Conservation (phyloP, 1,284 basidiomycete genomes). For the Malassezia cuniculi region DNA sequence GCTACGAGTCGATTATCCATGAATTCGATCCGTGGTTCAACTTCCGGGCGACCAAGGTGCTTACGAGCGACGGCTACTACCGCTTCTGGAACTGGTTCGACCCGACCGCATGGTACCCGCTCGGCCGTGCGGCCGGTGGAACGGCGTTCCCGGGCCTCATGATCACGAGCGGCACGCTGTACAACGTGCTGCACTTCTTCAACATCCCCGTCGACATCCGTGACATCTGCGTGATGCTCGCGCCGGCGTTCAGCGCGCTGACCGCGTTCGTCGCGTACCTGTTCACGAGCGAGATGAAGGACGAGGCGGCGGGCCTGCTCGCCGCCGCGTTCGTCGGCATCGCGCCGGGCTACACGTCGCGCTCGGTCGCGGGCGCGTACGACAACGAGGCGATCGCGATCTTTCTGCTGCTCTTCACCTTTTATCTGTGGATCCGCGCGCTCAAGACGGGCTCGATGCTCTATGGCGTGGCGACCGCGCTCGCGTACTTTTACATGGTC, state of each 20-base stretch:
- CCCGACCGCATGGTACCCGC: slow-evolving; percentile 88
- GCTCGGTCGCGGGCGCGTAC: slow-evolving; percentile 96
- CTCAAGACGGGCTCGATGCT: slow-evolving; percentile 84
- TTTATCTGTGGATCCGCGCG: slow-evolving; percentile 94
- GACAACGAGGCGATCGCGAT: slow-evolving; percentile 99
- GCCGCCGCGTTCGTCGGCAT: slow-evolving; percentile 99
- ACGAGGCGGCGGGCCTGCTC: slow-evolving; percentile 62
- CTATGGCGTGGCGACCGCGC: slow-evolving; percentile 73
- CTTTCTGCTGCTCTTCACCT: slow-evolving; percentile 98
- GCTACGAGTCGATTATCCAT: slow-evolving; percentile 98
- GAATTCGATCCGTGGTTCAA: slow-evolving; percentile 80
- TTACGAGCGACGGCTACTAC: slow-evolving; percentile 52
- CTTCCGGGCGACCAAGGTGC: slow-evolving; percentile 59
- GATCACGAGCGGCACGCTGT: slow-evolving; percentile 93
- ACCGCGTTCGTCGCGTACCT: slow-evolving; percentile 91
- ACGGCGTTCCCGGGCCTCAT: slow-evolving; percentile 93
- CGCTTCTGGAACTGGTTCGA: slow-evolving; percentile 81
- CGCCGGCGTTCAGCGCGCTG: slow-evolving; percentile 87
- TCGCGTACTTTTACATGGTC: slow-evolving; percentile 99
- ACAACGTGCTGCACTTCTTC: slow-evolving; percentile 72
- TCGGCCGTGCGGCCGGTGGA: slow-evolving; percentile 92
- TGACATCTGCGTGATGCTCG: slow-evolving; percentile 90
- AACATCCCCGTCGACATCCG: slow-evolving; percentile 94
- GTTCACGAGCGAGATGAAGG: slow-evolving; percentile 50
- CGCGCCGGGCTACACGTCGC: slow-evolving; percentile 87